Evolutionary conservation across 352 stramenopile genomes (phyloP).

Genomic region (Blastocystis hominis): DNA sequence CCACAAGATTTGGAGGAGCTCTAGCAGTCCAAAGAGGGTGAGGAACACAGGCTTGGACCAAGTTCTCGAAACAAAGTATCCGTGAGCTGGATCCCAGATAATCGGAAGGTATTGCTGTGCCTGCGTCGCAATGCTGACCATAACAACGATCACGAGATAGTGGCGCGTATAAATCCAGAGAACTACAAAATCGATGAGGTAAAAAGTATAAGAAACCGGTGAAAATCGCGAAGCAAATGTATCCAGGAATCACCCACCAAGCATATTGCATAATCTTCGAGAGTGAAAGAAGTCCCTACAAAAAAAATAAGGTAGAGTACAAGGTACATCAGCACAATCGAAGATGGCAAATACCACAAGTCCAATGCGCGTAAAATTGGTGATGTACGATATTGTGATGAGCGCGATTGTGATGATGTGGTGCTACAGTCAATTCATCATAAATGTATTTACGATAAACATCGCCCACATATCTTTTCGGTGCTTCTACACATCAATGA

Average conservation of each 20-base stretch:
- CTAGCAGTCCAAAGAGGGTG: conserved; percentile 7
- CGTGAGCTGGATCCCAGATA: conserved; percentile 7
- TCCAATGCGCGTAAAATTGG: conserved; percentile 47
- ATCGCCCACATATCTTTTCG: conserved; percentile 32
- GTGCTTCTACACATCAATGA: conserved; percentile 11
- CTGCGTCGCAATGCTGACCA: conserved; percentile 29
- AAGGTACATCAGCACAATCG: neutral
- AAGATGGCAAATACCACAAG: conserved; percentile 47
- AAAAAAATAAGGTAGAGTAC: neutral
- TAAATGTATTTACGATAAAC: neutral
- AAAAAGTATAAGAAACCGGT: neutral
- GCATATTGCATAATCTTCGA: conserved; percentile 42
- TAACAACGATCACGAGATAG: conserved; percentile 31
- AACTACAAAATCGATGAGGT: neutral
- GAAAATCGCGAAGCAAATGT: conserved; percentile 13
- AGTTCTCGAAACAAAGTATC: conserved; percentile 15
- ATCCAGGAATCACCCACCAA: conserved; percentile 6
- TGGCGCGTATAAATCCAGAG: conserved; percentile 26
- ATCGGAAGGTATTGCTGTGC: conserved; percentile 16
- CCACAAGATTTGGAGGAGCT: conserved; percentile 31
- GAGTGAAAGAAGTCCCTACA: neutral
- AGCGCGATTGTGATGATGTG: conserved; percentile 22
- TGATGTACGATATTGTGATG: conserved; percentile 23
- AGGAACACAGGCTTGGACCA: conserved; percentile 11
- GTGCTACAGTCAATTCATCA: neutral